phyloP scores from a whole-genome alignment of 73 alveolate species.

The Paramecium biaurelia region DNA sequence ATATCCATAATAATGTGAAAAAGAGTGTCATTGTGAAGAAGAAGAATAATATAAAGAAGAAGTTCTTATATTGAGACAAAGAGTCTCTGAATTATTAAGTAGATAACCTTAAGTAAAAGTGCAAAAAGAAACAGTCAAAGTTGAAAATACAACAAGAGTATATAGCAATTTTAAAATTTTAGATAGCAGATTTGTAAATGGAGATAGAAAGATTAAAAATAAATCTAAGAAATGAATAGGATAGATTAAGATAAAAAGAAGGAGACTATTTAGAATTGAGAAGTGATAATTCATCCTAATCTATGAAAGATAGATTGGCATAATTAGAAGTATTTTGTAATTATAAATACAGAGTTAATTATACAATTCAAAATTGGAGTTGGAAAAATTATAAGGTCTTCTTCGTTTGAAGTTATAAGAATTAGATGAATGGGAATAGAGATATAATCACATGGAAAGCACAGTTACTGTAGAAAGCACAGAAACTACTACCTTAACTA shows the following conservation, averaged over 20 bases:
- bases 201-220: neutral
- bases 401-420: neutral
- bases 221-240: neutral
- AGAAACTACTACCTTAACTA: neutral
- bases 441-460: neutral
- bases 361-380: constrained; percentile 4
- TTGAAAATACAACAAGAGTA: constrained; percentile 29
- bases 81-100: constrained; percentile 29
- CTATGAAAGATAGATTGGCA: neutral
- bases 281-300: neutral
- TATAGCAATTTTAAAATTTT: neutral
- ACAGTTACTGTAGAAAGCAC: neutral
- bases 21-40: constrained; percentile 31
- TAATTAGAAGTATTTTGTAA: neutral
- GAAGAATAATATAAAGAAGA: constrained; percentile 7
- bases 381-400: neutral
- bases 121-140: neutral
- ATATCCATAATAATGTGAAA: neutral
- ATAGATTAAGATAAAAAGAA: neutral
- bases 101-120: constrained; percentile 29
- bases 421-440: neutral
- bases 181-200: constrained; percentile 25
- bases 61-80: neutral
- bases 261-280: neutral
- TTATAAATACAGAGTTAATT: neutral